Conservation (phyloP, 2,329 filamentous ascomycete species). For the Penicillium polonicum region DNA sequence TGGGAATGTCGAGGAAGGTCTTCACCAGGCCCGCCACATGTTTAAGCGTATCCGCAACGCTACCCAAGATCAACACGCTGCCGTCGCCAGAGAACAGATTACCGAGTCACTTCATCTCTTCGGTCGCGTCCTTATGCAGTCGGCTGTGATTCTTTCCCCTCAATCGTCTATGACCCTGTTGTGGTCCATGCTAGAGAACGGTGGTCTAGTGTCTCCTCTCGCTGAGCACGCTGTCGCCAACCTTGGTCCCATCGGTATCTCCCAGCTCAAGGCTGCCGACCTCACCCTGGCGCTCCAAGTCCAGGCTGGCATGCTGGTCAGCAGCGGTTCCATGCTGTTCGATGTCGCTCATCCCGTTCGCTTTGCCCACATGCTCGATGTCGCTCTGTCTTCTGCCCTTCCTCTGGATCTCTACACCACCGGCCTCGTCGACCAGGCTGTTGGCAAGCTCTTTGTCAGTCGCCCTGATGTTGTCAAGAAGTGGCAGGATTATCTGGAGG, state of each 20-base stretch:
- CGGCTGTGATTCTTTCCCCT: conserved; percentile 52
- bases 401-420: conserved; percentile 57
- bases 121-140: conserved; percentile 56
- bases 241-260: conserved; percentile 59
- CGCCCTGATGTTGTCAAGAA: conserved; percentile 50
- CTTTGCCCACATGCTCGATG: conserved; percentile 62
- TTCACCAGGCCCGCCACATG: conserved; percentile 79
- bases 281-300: conserved; percentile 62
- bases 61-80: conserved; percentile 41
- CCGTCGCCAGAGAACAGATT: conserved; percentile 68
- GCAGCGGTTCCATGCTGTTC: conserved; percentile 40
- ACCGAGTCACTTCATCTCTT: conserved; percentile 79
- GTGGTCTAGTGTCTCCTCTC: conserved; percentile 59
- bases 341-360: conserved; percentile 60
- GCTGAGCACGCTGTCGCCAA: conserved; percentile 61
- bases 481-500: conserved; percentile 57
- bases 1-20: conserved; percentile 77
- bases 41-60: conserved; percentile 75
- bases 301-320: conserved; percentile 52
- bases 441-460: conserved; percentile 52
- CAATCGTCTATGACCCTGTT: conserved; percentile 59
- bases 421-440: conserved; percentile 57
- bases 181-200: conserved; percentile 66
- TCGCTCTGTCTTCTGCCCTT: conserved; percentile 53
- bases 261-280: conserved; percentile 51